phyloP scores from a whole-genome alignment of 2,329 filamentous ascomycete species.

The Podosphaera fusca region DNA sequence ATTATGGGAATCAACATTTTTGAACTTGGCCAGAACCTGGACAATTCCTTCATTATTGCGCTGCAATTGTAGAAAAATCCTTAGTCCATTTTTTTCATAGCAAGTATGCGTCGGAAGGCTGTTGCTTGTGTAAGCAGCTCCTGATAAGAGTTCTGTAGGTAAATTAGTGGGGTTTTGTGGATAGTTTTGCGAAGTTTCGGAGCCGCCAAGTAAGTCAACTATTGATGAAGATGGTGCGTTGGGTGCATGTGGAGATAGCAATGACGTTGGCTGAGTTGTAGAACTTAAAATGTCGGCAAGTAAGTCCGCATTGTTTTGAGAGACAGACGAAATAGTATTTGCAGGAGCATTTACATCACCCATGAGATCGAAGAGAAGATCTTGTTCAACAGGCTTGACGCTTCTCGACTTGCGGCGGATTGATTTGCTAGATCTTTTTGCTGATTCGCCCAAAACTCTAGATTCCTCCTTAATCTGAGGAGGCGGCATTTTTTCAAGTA shows the following conservation, averaged over 20 bases:
- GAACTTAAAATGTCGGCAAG: slow-evolving; percentile 81
- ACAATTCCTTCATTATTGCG: slow-evolving; percentile 57
- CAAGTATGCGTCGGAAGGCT: slow-evolving; percentile 38
- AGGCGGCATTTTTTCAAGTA: slow-evolving; percentile 92
- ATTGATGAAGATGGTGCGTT: slow-evolving; percentile 39
- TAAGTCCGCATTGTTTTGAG: slow-evolving; percentile 59
- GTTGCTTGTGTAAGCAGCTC: slow-evolving; percentile 25
- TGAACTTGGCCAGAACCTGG: slow-evolving; percentile 66
- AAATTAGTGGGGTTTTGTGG: slow-evolving; percentile 25
- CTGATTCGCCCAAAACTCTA: slow-evolving; percentile 63
- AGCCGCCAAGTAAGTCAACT: slow-evolving; percentile 63
- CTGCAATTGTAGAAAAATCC: slow-evolving; percentile 63
- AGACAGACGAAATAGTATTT: slow-evolving; percentile 37
- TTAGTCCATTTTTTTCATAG: slow-evolving; percentile 70
- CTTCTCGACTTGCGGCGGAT: slow-evolving; percentile 54
- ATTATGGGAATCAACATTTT: slow-evolving; percentile 45
- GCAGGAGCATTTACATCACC: slow-evolving; percentile 48
- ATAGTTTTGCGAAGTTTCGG: slow-evolving; percentile 21
- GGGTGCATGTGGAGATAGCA: slow-evolving; percentile 29
- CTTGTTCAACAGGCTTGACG: slow-evolving; percentile 69
- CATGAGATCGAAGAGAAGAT: slow-evolving; percentile 82
- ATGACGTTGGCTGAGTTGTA: slow-evolving; percentile 24
- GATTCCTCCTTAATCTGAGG: slow-evolving; percentile 94
- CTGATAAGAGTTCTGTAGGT: slow-evolving; percentile 19
- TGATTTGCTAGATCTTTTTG: slow-evolving; percentile 41